Conservation (phyloP, 768 basidiomycete genomes). For the Cubamyces lactineus region DNA sequence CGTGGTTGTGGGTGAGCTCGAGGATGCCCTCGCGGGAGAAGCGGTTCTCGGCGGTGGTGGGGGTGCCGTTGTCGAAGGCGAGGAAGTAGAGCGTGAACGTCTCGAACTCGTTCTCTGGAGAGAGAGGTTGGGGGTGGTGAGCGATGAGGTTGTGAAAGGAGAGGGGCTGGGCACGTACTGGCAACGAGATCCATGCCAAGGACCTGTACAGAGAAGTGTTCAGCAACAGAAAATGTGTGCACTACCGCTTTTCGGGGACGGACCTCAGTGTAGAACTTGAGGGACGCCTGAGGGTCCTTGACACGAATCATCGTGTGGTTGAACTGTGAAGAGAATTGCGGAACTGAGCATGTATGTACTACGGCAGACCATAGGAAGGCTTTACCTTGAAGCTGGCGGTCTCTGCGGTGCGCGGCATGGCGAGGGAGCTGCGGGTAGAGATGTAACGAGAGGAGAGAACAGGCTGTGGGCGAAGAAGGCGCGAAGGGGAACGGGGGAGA, state of each 20-base stretch:
- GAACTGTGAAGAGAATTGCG: conserved; percentile 47
- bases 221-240: background rate
- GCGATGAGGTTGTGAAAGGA: background rate
- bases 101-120: conserved; percentile 53
- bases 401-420: conserved; percentile 66
- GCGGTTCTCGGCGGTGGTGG: conserved; percentile 25
- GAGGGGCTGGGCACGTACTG: conserved; percentile 23
- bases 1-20: conserved; percentile 89
- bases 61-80: conserved; percentile 62
- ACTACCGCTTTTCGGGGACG: conserved; percentile 22
- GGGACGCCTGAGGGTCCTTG: conserved; percentile 81
- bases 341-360: background rate
- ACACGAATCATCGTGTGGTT: conserved; percentile 90
- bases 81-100: conserved; percentile 87
- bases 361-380: too few species aligned
- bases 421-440: conserved; percentile 12
- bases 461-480: background rate
- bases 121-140: background rate
- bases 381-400: conserved; percentile 65
- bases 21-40: conserved; percentile 48
- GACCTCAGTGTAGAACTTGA: conserved; percentile 80
- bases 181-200: conserved; percentile 38
- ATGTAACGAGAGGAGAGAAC: conserved; percentile 5
- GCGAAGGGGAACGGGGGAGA: background rate
- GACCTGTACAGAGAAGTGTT: conserved; percentile 22